A percentile compares a stretch with the other conserved stretches of the same genome.
phyloP scores from a whole-genome alignment of 2,329 filamentous ascomycete species.

The Metarhizium guizhouense region DNA sequence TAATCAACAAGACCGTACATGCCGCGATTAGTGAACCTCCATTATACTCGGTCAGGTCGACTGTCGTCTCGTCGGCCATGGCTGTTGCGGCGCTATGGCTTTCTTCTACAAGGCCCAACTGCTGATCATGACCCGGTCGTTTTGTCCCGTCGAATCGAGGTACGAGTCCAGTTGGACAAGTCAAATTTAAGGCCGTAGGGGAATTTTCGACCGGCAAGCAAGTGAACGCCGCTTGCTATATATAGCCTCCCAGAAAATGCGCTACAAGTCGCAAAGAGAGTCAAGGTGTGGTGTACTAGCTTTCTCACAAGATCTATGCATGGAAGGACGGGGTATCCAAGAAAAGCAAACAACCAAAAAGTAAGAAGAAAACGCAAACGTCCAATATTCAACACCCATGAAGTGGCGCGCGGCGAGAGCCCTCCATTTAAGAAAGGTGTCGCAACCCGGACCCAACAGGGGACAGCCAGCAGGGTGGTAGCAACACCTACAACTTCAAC shows the following conservation, averaged over 20 bases:
- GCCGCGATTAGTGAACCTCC: conserved; percentile 27
- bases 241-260: not conserved
- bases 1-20: conserved; percentile 25
- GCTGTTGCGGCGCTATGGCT: not conserved
- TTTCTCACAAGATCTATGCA: not conserved
- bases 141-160: not conserved
- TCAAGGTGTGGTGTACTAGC: not conserved
- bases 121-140: conserved; percentile 1
- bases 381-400: not conserved
- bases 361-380: not conserved
- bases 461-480: not conserved
- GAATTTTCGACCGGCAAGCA: no score
- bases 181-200: not conserved
- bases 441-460: not conserved
- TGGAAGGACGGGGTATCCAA: not conserved
- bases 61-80: conserved; percentile 20
- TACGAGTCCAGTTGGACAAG: not conserved
- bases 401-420: not conserved
- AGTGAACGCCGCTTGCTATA: not conserved
- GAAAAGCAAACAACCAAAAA: not conserved
- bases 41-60: conserved; percentile 30
- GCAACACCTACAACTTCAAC: not conserved
- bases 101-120: not conserved
- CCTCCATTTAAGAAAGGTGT: not conserved
- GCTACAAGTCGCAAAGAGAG: not conserved